Percentiles rank a stretch among this genome's conserved stretches.
These are phyloP conservation scores for Pseudogymnoascus sp. DNA, from an alignment of 2,329 filamentous ascomycete species.

Conservation along the genomic window DNA sequence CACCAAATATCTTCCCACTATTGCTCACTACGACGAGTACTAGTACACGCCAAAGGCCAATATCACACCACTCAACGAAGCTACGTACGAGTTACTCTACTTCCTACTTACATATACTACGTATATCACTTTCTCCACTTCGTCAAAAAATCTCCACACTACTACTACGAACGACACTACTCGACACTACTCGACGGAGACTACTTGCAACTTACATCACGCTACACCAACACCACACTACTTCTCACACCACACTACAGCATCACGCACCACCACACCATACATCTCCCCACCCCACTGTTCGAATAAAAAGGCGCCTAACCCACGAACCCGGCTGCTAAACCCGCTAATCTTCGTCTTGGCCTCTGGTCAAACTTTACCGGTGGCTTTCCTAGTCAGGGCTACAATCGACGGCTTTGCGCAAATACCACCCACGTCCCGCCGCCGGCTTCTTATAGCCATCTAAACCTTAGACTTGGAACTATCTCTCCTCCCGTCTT, in stretches of 20 bases:
- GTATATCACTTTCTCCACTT: constrained; percentile 7
- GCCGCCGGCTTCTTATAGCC: neutral
- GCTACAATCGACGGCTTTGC: neutral
- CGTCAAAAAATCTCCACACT: neutral
- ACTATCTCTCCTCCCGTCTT: neutral
- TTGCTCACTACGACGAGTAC: neutral
- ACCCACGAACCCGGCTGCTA: constrained; percentile 3
- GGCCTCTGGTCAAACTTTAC: constrained; percentile 3
- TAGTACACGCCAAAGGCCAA: neutral
- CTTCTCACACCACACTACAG: neutral
- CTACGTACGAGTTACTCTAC: neutral
- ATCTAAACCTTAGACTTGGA: constrained; percentile 1
- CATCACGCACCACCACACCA: constrained; percentile 2
- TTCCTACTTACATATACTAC: neutral
- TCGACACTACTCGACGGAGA: neutral
- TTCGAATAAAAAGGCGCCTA: constrained; percentile 2
- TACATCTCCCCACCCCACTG: neutral
- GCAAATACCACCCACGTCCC: constrained; percentile 2
- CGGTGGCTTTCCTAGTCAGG: constrained; percentile 6
- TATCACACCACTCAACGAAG: neutral
- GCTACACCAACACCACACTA: neutral
- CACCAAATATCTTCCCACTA: neutral
- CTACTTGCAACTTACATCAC: constrained; percentile 3
- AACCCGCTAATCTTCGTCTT: constrained; percentile 3
- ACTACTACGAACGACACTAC: neutral